phyloP scores from a whole-genome alignment of 805 yeast genomes.

The Cyberlindnera lachancei region DNA sequence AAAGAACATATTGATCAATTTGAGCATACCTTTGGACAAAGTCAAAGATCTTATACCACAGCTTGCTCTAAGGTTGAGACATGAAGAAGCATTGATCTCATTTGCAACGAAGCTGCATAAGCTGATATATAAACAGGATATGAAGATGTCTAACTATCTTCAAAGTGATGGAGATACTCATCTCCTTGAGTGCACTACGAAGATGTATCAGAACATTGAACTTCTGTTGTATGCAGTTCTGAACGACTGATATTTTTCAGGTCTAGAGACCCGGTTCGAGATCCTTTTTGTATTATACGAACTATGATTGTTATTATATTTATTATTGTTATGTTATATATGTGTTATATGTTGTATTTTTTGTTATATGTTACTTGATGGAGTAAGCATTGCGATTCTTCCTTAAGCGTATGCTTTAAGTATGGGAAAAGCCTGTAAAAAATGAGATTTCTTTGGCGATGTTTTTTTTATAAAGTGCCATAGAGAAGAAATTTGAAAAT shows the following conservation, averaged over 20 bases:
- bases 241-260: conserved; percentile 1
- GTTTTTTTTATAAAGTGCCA: too few relatives aligned
- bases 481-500: too few relatives aligned
- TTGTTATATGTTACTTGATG: too few relatives aligned
- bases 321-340: too few relatives aligned
- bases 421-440: too few relatives aligned
- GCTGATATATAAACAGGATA: conserved; percentile 24
- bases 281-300: too few relatives aligned
- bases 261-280: neutral
- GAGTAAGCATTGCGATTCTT: too few relatives aligned
- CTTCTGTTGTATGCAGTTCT: conserved; percentile 8
- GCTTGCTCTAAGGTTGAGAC: conserved; percentile 21
- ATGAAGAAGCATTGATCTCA: conserved; percentile 22
- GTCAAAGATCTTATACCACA: conserved; percentile 21
- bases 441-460: too few relatives aligned
- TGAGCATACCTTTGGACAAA: conserved; percentile 26
- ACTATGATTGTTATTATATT: too few relatives aligned
- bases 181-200: conserved; percentile 22
- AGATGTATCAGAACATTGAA: conserved; percentile 24
- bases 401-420: too few relatives aligned
- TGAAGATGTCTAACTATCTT: conserved; percentile 17
- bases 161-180: conserved; percentile 17
- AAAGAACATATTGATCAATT: conserved; percentile 26
- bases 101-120: conserved; percentile 27
- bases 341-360: too few relatives aligned